Conservation (phyloP, 495 filamentous ascomycete species). For the Penicillium bialowiezense region DNA sequence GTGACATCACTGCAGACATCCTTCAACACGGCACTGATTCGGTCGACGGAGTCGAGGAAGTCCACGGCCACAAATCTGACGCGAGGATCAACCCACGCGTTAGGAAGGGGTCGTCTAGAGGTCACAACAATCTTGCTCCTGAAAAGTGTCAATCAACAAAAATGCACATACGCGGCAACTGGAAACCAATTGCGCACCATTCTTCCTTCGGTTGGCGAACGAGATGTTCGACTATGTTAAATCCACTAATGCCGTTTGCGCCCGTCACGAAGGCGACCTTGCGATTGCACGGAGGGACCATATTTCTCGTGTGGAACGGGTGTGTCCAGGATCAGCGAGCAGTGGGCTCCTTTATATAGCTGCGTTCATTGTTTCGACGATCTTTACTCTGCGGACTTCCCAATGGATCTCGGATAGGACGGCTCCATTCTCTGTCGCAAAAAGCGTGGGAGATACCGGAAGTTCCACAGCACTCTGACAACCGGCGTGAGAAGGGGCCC, state of each 20-base stretch:
- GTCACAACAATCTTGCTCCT: conserved; percentile 27
- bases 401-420: neutral
- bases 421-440: neutral
- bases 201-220: conserved; percentile 16
- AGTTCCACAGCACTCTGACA: no score
- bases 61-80: conserved; percentile 23
- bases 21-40: conserved; percentile 7
- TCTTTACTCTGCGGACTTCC: neutral
- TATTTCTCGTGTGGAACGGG: neutral
- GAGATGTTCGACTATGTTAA: conserved; percentile 25
- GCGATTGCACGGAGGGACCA: neutral
- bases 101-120: conserved; percentile 21
- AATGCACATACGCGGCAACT: neutral
- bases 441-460: no score
- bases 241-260: conserved; percentile 32
- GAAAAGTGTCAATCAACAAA: neutral
- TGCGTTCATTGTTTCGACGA: neutral
- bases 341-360: neutral
- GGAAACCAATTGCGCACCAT: conserved; percentile 13
- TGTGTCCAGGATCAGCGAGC: no score
- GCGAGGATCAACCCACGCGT: conserved; percentile 17
- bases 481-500: no score
- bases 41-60: conserved; percentile 12
- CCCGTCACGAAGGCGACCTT: conserved; percentile 32
- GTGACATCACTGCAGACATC: conserved; percentile 22